A percentile compares a stretch with the other conserved stretches of the same genome.
These are phyloP conservation scores for Syzygium grande DNA, from an alignment of 345 rosid species.

Conservation along the genomic window DNA sequence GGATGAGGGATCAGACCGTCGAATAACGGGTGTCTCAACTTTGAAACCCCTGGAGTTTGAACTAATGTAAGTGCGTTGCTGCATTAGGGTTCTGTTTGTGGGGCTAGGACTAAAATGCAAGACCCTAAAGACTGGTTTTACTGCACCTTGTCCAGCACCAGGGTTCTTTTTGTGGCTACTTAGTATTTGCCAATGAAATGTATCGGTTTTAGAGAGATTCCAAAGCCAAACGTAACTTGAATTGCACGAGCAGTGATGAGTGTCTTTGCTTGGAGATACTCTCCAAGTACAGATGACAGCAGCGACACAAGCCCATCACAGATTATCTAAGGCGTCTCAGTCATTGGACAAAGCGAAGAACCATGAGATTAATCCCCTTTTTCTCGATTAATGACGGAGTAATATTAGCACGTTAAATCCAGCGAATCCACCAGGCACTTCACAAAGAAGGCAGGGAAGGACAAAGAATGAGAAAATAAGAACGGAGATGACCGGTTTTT, in stretches of 20 bases:
- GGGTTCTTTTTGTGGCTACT: neutral
- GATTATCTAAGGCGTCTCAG: neutral
- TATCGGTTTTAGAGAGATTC: neutral
- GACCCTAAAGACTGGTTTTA: neutral
- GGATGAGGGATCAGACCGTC: neutral
- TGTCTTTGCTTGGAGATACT: neutral
- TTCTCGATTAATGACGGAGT: neutral
- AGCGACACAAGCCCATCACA: neutral
- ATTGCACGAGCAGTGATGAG: neutral
- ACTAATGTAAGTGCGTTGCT: neutral
- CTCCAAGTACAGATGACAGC: neutral
- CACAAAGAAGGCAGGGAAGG: neutral
- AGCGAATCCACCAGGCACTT: neutral
- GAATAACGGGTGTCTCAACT: neutral
- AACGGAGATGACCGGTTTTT: neutral
- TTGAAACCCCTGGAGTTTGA: neutral
- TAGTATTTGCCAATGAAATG: neutral
- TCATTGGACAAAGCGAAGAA: neutral
- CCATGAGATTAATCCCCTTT: neutral
- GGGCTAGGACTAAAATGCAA: neutral
- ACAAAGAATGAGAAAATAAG: neutral
- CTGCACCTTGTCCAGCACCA: neutral
- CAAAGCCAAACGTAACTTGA: neutral
- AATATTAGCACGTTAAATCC: neutral
- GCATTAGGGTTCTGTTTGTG: neutral